A percentile compares a stretch with the other conserved stretches of the same genome.
Evolutionary conservation across 2,329 filamentous ascomycete species (phyloP).

Genomic region (Xylaria polymorpha): DNA sequence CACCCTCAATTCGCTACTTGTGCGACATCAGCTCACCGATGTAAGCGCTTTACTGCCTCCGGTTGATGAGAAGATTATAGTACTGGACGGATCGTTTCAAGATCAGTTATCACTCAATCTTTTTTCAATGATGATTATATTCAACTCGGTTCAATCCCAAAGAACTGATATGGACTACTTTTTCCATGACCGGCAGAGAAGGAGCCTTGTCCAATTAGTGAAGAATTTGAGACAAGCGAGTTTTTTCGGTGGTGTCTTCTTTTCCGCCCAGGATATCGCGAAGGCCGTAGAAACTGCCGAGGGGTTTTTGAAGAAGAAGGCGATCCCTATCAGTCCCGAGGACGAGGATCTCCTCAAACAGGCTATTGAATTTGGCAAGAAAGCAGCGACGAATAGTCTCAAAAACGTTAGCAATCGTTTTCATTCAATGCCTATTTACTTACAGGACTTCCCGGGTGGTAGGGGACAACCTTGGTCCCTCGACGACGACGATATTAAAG

Average conservation of each 20-base stretch:
- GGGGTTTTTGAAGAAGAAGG: conserved; percentile 73
- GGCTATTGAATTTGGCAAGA: conserved; percentile 73
- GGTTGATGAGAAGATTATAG: conserved; percentile 76
- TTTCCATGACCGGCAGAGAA: conserved; percentile 80
- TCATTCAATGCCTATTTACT: conserved; percentile 82
- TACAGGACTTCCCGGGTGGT: conserved; percentile 73
- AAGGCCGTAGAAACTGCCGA: conserved; percentile 73
- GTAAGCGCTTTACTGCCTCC: conserved; percentile 76
- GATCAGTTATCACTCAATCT: conserved; percentile 86
- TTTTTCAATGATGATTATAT: conserved; percentile 84
- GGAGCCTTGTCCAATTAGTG: conserved; percentile 74
- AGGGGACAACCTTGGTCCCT: conserved; percentile 76
- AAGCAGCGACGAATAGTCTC: conserved; percentile 68
- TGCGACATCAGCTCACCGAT: conserved; percentile 81
- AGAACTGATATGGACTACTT: conserved; percentile 87
- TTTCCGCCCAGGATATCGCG: conserved; percentile 70
- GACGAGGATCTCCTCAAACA: conserved; percentile 71
- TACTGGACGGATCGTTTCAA: conserved; percentile 84
- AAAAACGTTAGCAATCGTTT: conserved; percentile 75
- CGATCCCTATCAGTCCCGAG: conserved; percentile 66
- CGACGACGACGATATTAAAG: conserved; percentile 62
- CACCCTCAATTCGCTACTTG: conserved; percentile 81
- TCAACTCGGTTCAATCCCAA: conserved; percentile 90
- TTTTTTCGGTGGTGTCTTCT: conserved; percentile 87
- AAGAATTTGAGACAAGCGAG: conserved; percentile 84